These are phyloP conservation scores for Tulasnella sp. DNA, from an alignment of 768 basidiomycete genomes.

Conservation along the genomic window DNA sequence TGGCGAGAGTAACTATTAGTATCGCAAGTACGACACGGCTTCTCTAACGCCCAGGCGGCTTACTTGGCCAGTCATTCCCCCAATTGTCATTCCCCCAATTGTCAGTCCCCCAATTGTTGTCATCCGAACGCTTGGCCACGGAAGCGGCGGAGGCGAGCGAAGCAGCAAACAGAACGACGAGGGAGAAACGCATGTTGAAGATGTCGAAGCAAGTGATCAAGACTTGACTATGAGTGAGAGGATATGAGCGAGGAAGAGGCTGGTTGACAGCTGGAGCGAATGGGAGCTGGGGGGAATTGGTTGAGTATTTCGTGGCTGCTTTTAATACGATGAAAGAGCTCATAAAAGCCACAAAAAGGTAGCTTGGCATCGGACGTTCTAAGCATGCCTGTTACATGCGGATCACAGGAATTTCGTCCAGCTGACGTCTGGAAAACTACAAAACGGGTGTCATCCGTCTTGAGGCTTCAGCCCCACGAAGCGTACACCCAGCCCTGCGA, in stretches of 20 bases:
- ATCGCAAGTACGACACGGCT: too few relatives aligned
- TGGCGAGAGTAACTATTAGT: too few relatives aligned
- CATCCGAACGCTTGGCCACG: neutral
- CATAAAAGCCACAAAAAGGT: too few relatives aligned
- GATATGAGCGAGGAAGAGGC: neutral
- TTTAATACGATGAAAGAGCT: neutral
- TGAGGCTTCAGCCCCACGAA: neutral
- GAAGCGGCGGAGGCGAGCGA: neutral
- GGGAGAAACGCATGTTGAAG: neutral
- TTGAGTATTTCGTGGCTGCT: neutral
- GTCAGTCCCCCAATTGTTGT: too few relatives aligned
- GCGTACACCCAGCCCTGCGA: too few relatives aligned
- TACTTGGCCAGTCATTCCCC: too few relatives aligned
- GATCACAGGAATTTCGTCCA: neutral
- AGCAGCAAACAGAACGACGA: neutral
- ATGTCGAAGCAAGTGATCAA: neutral
- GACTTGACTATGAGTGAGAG: neutral
- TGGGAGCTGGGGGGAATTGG: neutral
- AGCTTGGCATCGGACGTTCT: too few relatives aligned
- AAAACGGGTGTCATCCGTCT: neutral
- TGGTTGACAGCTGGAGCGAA: neutral
- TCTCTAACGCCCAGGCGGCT: neutral
- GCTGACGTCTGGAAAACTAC: neutral
- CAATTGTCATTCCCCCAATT: too few relatives aligned
- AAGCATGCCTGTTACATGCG: too few relatives aligned